Percentiles rank a stretch among this genome's conserved stretches.
Conservation (phyloP, 768 basidiomycete species). For the Hemileccinum rubropunctum region DNA sequence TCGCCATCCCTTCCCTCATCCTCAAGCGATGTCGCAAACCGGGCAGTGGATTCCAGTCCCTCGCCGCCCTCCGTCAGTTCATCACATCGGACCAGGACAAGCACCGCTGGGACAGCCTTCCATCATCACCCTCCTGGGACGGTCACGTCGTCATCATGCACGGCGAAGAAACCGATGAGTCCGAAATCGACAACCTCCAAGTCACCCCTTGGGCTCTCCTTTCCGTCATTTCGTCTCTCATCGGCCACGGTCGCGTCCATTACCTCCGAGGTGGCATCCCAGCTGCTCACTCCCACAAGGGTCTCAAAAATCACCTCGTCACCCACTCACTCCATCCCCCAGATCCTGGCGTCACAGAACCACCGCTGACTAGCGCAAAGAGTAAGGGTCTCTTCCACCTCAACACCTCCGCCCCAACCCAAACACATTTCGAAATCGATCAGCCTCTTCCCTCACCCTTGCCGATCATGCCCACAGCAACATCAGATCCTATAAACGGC, state of each 20-base stretch:
- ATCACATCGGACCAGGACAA: constrained; percentile 78
- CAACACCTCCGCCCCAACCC: constrained; percentile 53
- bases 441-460: constrained; percentile 48
- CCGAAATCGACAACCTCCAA: constrained; percentile 54
- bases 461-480: constrained; percentile 53
- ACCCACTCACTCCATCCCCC: constrained; percentile 13
- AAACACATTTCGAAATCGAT: constrained; percentile 60
- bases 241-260: constrained; percentile 53
- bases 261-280: constrained; percentile 75
- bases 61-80: constrained; percentile 74
- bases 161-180: constrained; percentile 73
- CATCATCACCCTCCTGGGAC: constrained; percentile 61
- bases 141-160: constrained; percentile 69
- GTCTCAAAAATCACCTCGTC: constrained; percentile 51
- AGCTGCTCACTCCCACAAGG: constrained; percentile 55
- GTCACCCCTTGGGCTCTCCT: constrained; percentile 70
- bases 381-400: constrained; percentile 64
- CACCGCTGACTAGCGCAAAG: constrained; percentile 29
- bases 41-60: constrained; percentile 59
- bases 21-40: constrained; percentile 80
- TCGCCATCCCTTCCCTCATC: constrained; percentile 88
- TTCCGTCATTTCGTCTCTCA: constrained; percentile 56
- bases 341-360: constrained; percentile 12
- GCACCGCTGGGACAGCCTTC: constrained; percentile 59
- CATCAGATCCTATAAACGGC: constrained; percentile 39